Conservation (phyloP, 2,329 filamentous ascomycete genomes). For the Cladosporium sp. region DNA sequence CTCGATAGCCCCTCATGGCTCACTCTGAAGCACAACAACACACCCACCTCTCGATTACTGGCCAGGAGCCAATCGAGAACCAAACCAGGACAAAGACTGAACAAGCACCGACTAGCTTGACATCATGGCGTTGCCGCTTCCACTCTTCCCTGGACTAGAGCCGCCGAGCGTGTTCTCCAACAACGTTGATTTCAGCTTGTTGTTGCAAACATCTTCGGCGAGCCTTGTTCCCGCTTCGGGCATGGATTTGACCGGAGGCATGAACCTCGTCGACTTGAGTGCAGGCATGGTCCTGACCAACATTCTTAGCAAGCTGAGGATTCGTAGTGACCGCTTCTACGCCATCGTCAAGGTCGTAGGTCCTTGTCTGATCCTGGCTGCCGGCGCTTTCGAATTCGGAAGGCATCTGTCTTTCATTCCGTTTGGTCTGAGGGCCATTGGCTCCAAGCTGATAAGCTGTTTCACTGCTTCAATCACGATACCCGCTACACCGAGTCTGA, state of each 20-base stretch:
- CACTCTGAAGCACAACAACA: too few species aligned
- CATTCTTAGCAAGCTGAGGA: neutral
- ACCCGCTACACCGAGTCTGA: neutral
- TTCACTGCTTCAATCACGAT: neutral
- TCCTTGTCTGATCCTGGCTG: neutral
- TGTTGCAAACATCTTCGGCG: neutral
- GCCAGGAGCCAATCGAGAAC: too few species aligned
- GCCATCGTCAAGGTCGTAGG: neutral
- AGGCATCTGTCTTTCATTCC: neutral
- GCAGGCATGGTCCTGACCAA: neutral
- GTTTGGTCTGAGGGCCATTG: neutral
- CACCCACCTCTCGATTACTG: too few species aligned
- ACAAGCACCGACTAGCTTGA: too few species aligned
- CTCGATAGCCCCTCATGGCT: too few species aligned
- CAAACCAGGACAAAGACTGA: too few species aligned
- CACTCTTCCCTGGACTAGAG: neutral
- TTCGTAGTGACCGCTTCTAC: neutral
- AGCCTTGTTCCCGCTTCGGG: neutral
- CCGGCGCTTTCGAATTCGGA: neutral
- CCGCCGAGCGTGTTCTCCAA: neutral
- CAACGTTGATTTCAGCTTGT: neutral
- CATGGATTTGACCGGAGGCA: neutral
- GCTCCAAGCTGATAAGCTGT: neutral
- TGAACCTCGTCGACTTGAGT: neutral
- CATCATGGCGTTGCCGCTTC: neutral